Evolutionary conservation across 2,329 filamentous ascomycete genomes (phyloP).

Genomic region (Microdochium paspali): DNA sequence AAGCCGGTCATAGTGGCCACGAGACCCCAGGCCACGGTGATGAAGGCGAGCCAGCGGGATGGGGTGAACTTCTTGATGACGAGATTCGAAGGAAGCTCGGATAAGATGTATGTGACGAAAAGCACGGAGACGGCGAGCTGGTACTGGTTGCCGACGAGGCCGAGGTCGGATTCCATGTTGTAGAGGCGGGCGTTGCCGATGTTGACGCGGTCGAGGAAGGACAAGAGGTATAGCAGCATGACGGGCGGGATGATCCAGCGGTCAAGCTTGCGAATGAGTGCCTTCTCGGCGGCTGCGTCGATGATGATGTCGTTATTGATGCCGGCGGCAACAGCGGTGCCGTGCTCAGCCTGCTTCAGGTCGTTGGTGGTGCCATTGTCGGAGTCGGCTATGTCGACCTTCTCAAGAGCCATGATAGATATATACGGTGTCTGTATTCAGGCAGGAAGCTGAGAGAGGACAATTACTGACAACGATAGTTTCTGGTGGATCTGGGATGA

Average conservation of each 20-base stretch:
- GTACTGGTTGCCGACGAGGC: neutral
- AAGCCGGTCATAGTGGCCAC: slow-evolving; percentile 12
- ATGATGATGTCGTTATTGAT: neutral
- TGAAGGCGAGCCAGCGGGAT: slow-evolving; percentile 8
- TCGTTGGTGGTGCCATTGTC: neutral
- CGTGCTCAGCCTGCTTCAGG: neutral
- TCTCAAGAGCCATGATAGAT: neutral
- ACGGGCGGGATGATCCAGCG: slow-evolving; percentile 37
- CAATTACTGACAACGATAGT: too few species aligned
- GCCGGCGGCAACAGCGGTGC: neutral
- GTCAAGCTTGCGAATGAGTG: slow-evolving; percentile 40
- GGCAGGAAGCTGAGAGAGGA: too few species aligned
- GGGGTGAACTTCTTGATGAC: slow-evolving; percentile 26
- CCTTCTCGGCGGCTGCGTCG: slow-evolving; percentile 17
- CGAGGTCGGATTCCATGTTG: neutral
- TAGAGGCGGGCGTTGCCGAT: neutral
- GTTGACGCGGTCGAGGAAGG: slow-evolving; percentile 30
- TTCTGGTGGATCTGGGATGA: too few species aligned
- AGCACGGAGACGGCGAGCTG: neutral
- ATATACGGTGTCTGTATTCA: too few species aligned
- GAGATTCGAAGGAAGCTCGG: slow-evolving; percentile 28
- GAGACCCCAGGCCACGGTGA: slow-evolving; percentile 17
- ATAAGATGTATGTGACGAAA: neutral
- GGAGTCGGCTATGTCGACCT: neutral
- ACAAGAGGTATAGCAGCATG: slow-evolving; percentile 46